Evolutionary conservation across 2,329 filamentous ascomycete genomes (phyloP).

Genomic region (Byssothecium circinans): DNA sequence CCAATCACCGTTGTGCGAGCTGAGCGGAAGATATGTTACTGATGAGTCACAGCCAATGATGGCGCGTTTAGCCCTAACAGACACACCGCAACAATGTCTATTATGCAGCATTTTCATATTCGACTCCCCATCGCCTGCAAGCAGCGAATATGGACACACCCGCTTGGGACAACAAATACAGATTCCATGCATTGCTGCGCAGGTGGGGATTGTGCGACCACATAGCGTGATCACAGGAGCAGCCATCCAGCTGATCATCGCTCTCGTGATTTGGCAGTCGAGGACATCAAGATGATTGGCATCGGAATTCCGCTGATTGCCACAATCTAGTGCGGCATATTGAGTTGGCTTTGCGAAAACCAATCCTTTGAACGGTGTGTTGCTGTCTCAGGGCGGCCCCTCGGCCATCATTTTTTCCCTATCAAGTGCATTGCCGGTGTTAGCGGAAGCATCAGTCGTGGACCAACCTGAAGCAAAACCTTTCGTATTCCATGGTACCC

Average conservation of each 20-base stretch:
- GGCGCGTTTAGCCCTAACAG: background rate
- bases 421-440: background rate
- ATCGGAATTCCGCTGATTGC: background rate
- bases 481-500: too few species aligned
- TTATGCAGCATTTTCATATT: background rate
- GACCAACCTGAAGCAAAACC: too few species aligned
- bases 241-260: too few species aligned
- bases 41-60: conserved; percentile 8
- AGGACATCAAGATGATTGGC: too few species aligned
- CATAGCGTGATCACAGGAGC: too few species aligned
- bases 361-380: background rate
- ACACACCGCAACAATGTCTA: conserved; percentile 4
- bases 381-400: background rate
- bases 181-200: background rate
- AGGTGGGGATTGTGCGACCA: background rate
- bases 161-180: background rate
- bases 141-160: conserved; percentile 1
- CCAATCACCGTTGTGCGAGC: background rate
- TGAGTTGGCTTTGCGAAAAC: background rate
- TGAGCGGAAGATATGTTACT: conserved; percentile 1
- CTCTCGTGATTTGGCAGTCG: too few species aligned
- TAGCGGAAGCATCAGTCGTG: background rate
- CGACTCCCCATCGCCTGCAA: background rate
- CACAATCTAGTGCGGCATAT: too few species aligned
- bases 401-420: background rate